Evolutionary conservation across 306 rosid genomes (phyloP), one percentile per base, ranked within the genome.

Genomic region (Fragaria iinumae): DNA sequence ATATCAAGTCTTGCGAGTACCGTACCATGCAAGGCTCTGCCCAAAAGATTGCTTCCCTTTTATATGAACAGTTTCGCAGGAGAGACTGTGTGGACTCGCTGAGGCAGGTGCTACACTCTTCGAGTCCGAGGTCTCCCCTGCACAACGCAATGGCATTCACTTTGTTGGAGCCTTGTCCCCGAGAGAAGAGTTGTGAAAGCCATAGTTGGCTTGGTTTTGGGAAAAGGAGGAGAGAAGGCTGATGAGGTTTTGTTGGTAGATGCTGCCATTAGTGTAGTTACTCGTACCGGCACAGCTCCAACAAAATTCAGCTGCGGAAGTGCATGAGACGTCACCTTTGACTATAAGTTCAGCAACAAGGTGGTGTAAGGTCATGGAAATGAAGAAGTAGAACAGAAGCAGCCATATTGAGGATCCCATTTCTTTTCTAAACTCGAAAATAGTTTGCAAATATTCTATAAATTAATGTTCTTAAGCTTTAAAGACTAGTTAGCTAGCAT

Each of bases 341-440:
- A 8, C 2, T 12, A 29, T 62, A 9, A 36, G 0, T 2, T 16
- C 41, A 62, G 41, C 39, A 62, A 62, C 67, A 62, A 62, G 39
- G 6, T 1, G 38, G 11, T 62, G 1, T 62, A 27, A 25, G 67
- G 34, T 62, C 5, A 13, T 62, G 44, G 44, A 8, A 41, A 29
- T 6, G 41, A 62, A 62, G 21, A 62, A 62, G 41, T 29, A 62
- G 21, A 62, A 62, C 14, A 27, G 20, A 59, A 59, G 65, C 34
- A 18, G 36, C 65, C 36, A 55, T 20, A n/a, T n/a, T 21, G 62
- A 55, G 29, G 62, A 55, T 82, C 86, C 86, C 89, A 86, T 84
- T 45, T 47, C 17, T 47, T 13, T 47, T 43, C 47, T 47, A 3
- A 47, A 47, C 50, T 47, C 50, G 50, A 47, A 47, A 11, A 11